Base-by-base conservation (phyloP, 805 yeast genomes). In the Zygotorulaspora danielsina region DNA sequence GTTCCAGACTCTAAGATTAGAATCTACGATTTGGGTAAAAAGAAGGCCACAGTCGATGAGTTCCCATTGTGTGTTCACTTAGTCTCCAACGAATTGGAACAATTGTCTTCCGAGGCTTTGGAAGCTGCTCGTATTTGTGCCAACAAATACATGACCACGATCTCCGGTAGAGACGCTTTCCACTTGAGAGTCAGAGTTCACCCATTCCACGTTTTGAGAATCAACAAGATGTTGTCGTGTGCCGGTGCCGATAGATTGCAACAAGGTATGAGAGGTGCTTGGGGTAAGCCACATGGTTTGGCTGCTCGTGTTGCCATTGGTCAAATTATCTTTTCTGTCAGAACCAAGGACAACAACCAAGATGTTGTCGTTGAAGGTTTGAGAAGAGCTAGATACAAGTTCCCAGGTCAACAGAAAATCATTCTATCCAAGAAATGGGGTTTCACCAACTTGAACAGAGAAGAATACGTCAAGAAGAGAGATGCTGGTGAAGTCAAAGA, bases 181-280 rank as follows among this genome's bases (percentile, higher is more conserved):
- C 98, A 93, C 80, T 79, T 93, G 80, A 88, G 98, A 79, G 87
- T 93, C 74, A 89, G 98, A 79, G 97, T 89, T 68, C 98, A 93
- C 77, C 98, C 98, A 64, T 93, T 85, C 97, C 98, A 93, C 82
- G 98, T 93, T 61, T 82, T 93, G 73, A 84, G 98, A 78, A 93
- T 93, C 81, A 93, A 93, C 93, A 93, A 93, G 87, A 93, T 93
- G 98, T 88, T 93, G 96, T 93, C 98, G 69, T 93, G 98, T 81
- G 98, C 98, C 79, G 98, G 98, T 86, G 98, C 98, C 72, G 98
- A 93, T 90, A 88, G 98, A 85, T 83, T 93, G 77, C 98, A 93
- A 80, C 97, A 93, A 79, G 98, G 98, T 89, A 93, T 93, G 98
- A 90, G 98, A 87, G 95, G 95, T 81, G 98, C 98, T 71, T 93